Evolutionary conservation across 331 rosid species (phyloP), one percentile per base, ranked within the genome.

Genomic region (Erythrophleum ivorense): DNA sequence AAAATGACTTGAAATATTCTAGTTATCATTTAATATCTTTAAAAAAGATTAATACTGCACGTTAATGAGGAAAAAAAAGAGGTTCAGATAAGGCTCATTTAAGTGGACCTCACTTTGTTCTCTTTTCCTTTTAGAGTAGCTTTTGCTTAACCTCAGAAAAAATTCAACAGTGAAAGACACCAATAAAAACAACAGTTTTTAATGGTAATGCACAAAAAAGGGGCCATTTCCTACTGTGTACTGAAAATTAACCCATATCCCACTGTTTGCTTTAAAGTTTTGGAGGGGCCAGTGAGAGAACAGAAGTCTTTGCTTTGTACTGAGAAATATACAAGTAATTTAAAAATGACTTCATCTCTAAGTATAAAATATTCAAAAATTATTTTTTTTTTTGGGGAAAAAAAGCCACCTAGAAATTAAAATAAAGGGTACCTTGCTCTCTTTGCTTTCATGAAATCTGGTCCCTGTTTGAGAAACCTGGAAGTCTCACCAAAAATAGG

Each of bases 401-500:
- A 24, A 24, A 24, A 1, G 19, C 11, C 11, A 29, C 41, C 69
- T 33, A 14, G 21, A 63, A 63, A 63, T 7, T 2, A 3, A 0
- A 24, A 24, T 18, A n/a, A 34, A 40, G 21, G 6, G 34, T 81
- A 93, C 97, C 92, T 91, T 73, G 92, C 90, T 88, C 88, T 81
- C 72, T 88, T 88, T 82, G 80, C 60, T 70, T 90, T 90, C 94
- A 93, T 88, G 91, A 88, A 93, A 79, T 86, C 83, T 2, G 97
- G 94, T 3, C 98, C 97, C 62, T 85, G 91, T 24, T 86, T 88
- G 36, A 93, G 93, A 75, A 93, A 93, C 80, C 82, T 88, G 9
- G 90, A 71, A 67, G 92, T 91, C 80, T 93, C 97, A 3, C 97
- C 97, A 63, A 93, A 87, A 49, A 93, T 41, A 71, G 97, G 97